phyloP scores from a whole-genome alignment of 441 rosid genomes.

The Populus tomentosa region DNA sequence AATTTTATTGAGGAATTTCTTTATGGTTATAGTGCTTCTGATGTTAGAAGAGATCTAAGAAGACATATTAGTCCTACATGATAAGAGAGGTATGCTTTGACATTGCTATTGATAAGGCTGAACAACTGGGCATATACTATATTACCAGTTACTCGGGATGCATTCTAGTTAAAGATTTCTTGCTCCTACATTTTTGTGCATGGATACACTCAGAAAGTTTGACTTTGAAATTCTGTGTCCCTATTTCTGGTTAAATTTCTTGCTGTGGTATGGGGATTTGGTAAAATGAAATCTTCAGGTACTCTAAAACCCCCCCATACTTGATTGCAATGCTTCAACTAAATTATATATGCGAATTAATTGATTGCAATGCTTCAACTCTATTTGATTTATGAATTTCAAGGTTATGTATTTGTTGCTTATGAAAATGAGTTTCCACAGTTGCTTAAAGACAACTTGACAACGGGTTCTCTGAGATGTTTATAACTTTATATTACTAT shows the following conservation, averaged over 20 bases:
- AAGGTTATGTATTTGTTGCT: background rate
- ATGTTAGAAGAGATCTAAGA: background rate
- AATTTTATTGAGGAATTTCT: background rate
- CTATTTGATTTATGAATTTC: background rate
- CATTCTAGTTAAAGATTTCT: background rate
- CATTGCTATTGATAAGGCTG: background rate
- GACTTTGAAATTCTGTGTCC: background rate
- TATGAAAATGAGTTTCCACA: background rate
- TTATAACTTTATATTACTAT: background rate
- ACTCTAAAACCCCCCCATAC: background rate
- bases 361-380: background rate
- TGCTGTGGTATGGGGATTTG: background rate
- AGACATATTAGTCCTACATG: background rate
- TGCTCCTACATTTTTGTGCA: background rate
- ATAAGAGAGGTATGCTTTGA: background rate
- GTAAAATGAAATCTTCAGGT: background rate
- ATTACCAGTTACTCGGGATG: no score
- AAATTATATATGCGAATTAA: no score
- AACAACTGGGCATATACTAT: background rate
- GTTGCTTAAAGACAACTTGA: background rate
- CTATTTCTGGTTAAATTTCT: background rate
- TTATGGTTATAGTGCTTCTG: background rate
- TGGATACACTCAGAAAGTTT: background rate
- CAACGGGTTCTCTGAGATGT: background rate
- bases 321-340: no score